Evolutionary conservation across 2,329 filamentous ascomycete genomes (phyloP), one percentile per base, ranked within the genome.

Genomic region (Colletotrichum sp.): DNA sequence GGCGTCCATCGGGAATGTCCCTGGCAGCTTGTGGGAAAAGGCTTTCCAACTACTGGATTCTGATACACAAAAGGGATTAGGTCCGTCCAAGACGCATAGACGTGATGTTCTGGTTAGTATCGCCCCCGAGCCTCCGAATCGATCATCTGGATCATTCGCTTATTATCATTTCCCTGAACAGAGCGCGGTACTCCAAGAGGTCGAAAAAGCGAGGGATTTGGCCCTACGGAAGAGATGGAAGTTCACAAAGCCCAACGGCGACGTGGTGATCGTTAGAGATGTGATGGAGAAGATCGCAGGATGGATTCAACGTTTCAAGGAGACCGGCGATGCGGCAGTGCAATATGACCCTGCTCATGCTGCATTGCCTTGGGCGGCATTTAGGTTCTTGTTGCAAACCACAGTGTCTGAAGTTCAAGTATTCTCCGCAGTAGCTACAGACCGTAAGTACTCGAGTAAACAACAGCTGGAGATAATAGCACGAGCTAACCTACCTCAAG

Each of bases 291-390:
- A 79, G 57, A 72, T 78, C 13, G 67, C 78, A 5, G 59, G 34
- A 8, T 83, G 81, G 81, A 27, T 83, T 12, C 66, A 80, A n/a
- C 80, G 75, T 39, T 83, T 83, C 72, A 82, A 81, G 44, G 77
- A 77, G 8, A 70, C 81, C 2, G 82, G 79, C 2, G 80, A 83
- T 66, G 65, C 79, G 11, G 77, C 71, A 13, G 79, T 81, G 7
- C 78, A 81, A 34, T 81, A 80, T 65, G 79, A 83, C 34, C 81
- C 81, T 3, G 74, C 59, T 13, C 80, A 81, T 73, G 80, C 81
- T 63, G 75, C 78, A 19, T 65, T 83, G n/a, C 82, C 81, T 3
- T 83, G 82, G 82, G 82, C 80, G 16, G 79, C 68, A 12, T 76
- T 83, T 3, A 64, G 81, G 44, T 80, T 83, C 57, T n/a, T 83